phyloP scores from a whole-genome alignment of 371 early-diverging fungal genomes.

The Mortierella sp. region DNA sequence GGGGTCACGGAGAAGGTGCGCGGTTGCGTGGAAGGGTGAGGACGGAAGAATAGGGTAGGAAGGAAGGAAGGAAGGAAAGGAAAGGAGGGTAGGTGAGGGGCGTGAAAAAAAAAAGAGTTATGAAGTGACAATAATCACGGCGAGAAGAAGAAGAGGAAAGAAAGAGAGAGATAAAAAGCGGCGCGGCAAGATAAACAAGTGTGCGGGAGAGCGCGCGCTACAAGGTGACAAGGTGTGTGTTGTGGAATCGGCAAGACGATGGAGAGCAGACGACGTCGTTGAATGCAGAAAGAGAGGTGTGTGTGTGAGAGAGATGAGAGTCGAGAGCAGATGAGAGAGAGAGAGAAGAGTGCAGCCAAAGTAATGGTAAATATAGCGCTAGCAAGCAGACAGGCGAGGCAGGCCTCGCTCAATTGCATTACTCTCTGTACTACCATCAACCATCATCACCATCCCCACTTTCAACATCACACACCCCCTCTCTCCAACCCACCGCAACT shows the following conservation, averaged over 20 bases:
- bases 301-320: too few species aligned
- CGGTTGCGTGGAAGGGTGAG: neutral
- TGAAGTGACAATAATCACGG: neutral
- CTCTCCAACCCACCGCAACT: too few species aligned
- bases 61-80: slow-evolving; percentile 2
- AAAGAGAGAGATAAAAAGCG: neutral
- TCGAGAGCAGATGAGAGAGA: neutral
- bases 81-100: neutral
- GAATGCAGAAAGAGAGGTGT: too few species aligned
- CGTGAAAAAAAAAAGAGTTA: slow-evolving; percentile 1
- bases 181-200: neutral
- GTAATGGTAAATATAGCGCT: too few species aligned
- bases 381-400: too few species aligned
- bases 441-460: too few species aligned
- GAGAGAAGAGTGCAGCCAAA: neutral
- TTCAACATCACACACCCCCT: too few species aligned
- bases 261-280: too few species aligned
- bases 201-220: neutral
- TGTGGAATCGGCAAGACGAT: neutral
- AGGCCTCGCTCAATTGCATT: too few species aligned
- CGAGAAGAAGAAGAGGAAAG: neutral
- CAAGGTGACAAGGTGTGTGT: neutral
- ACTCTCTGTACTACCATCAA: too few species aligned
- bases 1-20: neutral
- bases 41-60: neutral